Base-by-base conservation (phyloP, 2,329 filamentous ascomycete genomes). In the Pyricularia pennisetigena region DNA sequence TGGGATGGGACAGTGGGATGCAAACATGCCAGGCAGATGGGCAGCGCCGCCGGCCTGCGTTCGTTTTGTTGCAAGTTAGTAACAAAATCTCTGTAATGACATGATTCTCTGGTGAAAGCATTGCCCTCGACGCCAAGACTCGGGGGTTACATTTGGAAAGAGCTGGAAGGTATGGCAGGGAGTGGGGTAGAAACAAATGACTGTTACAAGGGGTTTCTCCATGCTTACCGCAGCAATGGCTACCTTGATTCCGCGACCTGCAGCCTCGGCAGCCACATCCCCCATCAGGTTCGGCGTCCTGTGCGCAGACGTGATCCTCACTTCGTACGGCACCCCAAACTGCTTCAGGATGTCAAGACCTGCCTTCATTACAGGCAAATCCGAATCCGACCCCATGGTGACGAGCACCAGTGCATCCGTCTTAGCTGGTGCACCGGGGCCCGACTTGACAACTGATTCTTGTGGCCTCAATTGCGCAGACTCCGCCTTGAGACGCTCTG, bases 321-420 rank as follows among this genome's bases (percentile, higher is more conserved):
- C 83, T 7, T 89, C 86, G 79, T 87, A 91, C 0, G 90, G 88
- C 12, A 95, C 90, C n/a, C 81, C 75, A 70, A 94, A 90, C n/a
- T 86, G 82, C 68, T 85, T 81, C 3, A 94, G 83, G 41, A 92
- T 83, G 69, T 90, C 84, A 24, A 93, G 80, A 0, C 86, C 90
- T 0, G 85, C 85, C 70, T 83, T 83, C 57, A 94, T 85, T 20
- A 91, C 86, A 2, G 84, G 85, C 28, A 93, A 83, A 74, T 94
- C 91, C 10, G 89, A 92, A 79, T 93, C 90, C 1, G 91, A 94
- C 54, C 92, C 92, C 91, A 94, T 94, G 30, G 92, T 93, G 2
- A 95, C 86, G 14, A 90, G 86, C 1, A 95, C 89, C 0, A 92
- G 77, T 0, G 90, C 88, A 64, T 77, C 73, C 54, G 75, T 74